Evolutionary conservation across 1,284 basidiomycete species (phyloP).

Genomic region (Stygiomarasmius scandens): DNA sequence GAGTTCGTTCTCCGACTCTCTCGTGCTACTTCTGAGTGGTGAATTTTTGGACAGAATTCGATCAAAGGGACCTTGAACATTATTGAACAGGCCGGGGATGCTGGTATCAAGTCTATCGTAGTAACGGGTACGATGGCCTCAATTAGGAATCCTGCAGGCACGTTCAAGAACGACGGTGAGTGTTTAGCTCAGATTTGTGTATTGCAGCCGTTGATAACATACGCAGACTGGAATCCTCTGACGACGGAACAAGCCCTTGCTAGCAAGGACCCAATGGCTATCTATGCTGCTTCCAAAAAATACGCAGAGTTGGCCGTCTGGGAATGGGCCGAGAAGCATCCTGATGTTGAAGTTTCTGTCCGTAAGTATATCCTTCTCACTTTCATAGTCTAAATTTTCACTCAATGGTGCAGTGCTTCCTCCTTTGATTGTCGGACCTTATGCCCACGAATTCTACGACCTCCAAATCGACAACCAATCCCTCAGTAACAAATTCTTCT

Average conservation of each 20-base stretch:
- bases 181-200: not conserved
- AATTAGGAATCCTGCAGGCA: constrained; percentile 7
- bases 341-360: constrained; percentile 20
- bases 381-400: too few relatives aligned
- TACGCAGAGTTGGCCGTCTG: constrained; percentile 22
- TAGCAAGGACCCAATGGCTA: constrained; percentile 10
- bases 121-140: constrained; percentile 16
- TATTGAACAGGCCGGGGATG: constrained; percentile 17
- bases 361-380: constrained; percentile 5
- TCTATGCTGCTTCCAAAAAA: constrained; percentile 22
- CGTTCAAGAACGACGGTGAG: constrained; percentile 5
- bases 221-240: constrained; percentile 20
- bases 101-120: constrained; percentile 18
- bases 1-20: not conserved
- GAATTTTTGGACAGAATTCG: not conserved
- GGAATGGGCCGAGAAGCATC: constrained; percentile 21
- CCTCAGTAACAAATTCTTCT: constrained; percentile 9
- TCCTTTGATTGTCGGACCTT: constrained; percentile 10
- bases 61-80: constrained; percentile 14
- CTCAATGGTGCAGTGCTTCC: constrained; percentile 16
- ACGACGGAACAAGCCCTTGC: constrained; percentile 19
- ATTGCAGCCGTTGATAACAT: not conserved
- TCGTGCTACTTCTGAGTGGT: not conserved
- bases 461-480: constrained; percentile 4
- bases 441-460: constrained; percentile 9